These are phyloP conservation scores for Sporothrix protearum DNA, from an alignment of 2,329 filamentous ascomycete species.

Conservation along the genomic window DNA sequence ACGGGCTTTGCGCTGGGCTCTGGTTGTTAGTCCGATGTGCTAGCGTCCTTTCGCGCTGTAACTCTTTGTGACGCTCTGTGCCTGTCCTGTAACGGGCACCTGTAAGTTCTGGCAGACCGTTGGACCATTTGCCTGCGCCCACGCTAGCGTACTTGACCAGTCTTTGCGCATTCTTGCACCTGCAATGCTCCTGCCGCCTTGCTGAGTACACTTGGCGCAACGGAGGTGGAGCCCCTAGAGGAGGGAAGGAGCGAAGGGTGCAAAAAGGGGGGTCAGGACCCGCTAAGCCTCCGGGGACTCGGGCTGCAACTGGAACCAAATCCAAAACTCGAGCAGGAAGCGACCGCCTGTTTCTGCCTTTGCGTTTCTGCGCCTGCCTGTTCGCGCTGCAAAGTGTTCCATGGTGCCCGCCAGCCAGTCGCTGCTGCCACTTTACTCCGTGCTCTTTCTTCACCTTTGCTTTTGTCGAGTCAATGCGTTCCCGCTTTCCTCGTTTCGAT, in stretches of 20 bases:
- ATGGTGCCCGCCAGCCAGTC: not conserved
- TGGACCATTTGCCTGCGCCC: not conserved
- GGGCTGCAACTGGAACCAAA: conserved; percentile 23
- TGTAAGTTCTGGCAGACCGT: not conserved
- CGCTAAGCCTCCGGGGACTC: conserved; percentile 16
- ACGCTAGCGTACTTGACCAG: not conserved
- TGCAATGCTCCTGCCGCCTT: not conserved
- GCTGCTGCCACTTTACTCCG: not conserved
- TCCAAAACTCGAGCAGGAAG: conserved; percentile 21
- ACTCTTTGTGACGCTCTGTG: not conserved
- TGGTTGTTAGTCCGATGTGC: not conserved
- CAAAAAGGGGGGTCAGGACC: not conserved
- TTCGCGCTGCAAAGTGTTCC: not conserved
- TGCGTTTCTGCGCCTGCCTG: conserved; percentile 13
- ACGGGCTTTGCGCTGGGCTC: not conserved
- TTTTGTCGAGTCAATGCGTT: conserved; percentile 8
- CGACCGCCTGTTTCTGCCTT: conserved; percentile 13
- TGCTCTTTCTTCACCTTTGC: not conserved
- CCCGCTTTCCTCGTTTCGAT: conserved; percentile 6
- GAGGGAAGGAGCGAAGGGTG: not conserved
- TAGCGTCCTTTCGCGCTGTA: not conserved
- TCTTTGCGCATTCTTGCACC: not conserved
- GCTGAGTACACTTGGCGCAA: not conserved
- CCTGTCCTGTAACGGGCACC: not conserved
- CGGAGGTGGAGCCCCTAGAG: not conserved